Evolutionary conservation across 1,284 basidiomycete genomes (phyloP), one percentile per base, ranked within the genome.

Genomic region (Chiua sp.): DNA sequence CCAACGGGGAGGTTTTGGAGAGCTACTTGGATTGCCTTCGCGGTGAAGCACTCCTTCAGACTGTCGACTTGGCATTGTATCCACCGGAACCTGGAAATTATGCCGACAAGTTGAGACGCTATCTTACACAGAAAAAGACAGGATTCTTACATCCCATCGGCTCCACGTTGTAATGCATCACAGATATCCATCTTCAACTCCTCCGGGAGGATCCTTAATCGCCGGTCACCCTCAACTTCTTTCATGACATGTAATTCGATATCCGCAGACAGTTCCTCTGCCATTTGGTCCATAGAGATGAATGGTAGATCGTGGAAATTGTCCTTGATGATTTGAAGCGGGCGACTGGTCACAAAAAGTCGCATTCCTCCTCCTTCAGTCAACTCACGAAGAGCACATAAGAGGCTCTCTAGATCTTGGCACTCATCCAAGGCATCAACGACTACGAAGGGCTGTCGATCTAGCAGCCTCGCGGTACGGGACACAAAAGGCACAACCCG

Each of bases 71-170:
- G 30, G 28, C 53, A 55, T 15, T 55, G 46, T 11, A 55, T 26
- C 53, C 53, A 55, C 4, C 53, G 53, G 23, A 55, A 55, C 53
- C 53, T 55, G 33, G n/a, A 23, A 37, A 26, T 23, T 7, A 26
- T 16, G 8, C 22, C 7, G 28, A 16, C 12, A 8, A 32, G 7
- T 26, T 23, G 20, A 12, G 23, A 22, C 4, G 16, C 5, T 2
- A 35, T 35, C n/a, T n/a, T n/a, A 3, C 8, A 8, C 26, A 23
- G 11, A 30, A 3, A 10, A 22, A 26, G 11, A 32, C 13, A n/a
- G 18, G 12, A 3, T 11, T 39, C 55, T 44, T n/a, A 50, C 55
- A 56, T 56, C 4, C 55, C 55, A 23, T 56, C 39, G 2, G 48
- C 55, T 4, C 20, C 42, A 44, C n/a, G 42, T 18, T 20, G 8